Conservation (phyloP, 2,329 filamentous ascomycete species). For the Aureobasidium pullulans region DNA sequence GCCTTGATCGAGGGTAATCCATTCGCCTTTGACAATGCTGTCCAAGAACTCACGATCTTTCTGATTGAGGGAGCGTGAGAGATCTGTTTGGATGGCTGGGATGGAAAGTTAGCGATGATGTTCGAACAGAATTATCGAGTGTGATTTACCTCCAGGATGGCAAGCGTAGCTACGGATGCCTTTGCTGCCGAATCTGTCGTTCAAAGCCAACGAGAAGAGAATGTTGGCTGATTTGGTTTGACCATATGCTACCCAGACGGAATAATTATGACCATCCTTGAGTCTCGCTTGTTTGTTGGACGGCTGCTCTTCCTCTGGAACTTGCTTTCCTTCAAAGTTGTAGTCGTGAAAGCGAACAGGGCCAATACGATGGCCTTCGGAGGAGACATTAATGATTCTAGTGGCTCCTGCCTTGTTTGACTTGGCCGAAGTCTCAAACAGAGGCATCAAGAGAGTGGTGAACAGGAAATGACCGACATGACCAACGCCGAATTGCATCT, state of each 20-base stretch:
- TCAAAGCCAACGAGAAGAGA: slow-evolving; percentile 35
- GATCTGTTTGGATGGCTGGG: slow-evolving; percentile 16
- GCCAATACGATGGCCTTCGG: slow-evolving; percentile 21
- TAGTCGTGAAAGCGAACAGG: slow-evolving; percentile 29
- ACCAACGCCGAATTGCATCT: slow-evolving; percentile 22
- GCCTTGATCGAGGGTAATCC: slow-evolving; percentile 36
- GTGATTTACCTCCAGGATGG: slow-evolving; percentile 32
- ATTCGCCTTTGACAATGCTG: slow-evolving; percentile 21
- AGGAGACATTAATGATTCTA: slow-evolving; percentile 25
- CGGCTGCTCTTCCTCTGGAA: slow-evolving; percentile 19
- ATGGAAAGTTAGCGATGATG: background rate
- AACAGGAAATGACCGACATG: slow-evolving; percentile 22
- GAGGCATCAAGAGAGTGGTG: slow-evolving; percentile 17
- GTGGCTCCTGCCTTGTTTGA: slow-evolving; percentile 16
- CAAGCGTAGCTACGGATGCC: slow-evolving; percentile 32
- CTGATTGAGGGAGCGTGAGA: slow-evolving; percentile 15
- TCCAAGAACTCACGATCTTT: slow-evolving; percentile 19
- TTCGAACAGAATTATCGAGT: too few species aligned
- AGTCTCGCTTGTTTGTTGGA: slow-evolving; percentile 6
- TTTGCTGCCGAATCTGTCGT: slow-evolving; percentile 22
- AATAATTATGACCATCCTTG: slow-evolving; percentile 25
- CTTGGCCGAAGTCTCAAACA: slow-evolving; percentile 12
- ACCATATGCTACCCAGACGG: slow-evolving; percentile 34
- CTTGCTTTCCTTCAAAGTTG: slow-evolving; percentile 24
- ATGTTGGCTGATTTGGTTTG: slow-evolving; percentile 42